Base-by-base conservation (phyloP, 2,329 filamentous ascomycete species). In the Lecanicillium sp. region DNA sequence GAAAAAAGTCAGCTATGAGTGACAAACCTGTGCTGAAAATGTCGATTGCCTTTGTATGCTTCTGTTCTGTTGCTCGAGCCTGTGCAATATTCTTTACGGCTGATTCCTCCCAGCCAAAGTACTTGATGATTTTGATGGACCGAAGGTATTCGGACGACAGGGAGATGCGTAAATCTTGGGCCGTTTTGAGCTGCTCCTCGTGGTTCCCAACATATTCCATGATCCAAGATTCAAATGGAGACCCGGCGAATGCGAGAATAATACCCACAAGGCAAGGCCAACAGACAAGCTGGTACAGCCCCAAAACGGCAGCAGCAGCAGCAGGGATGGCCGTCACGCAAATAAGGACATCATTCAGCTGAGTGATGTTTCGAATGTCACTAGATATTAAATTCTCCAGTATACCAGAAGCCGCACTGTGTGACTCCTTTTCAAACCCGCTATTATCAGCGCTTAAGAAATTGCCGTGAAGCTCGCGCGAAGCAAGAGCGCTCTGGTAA, bases 91-190 rank as follows among this genome's bases (percentile, higher is more conserved):
- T 67, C 11, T 67, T 58, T 7, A 65, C 62, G 44, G 73, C 67
- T 16, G 69, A 62, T n/a, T 65, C 61, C 47, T 78, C 74, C 75
- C 74, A 78, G 2, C 69, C 70, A 52, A 78, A 77, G 47, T 76
- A 78, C 49, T 78, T 78, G 55, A 78, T 67, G 13, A 70, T 70
- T 12, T 69, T 65, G 40, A 78, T 75, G 5, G 73, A 75, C 16
- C 64, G 56, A 18, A 78, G 59, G 45, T 76, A 78, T 48, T 78
- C 74, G 1, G 72, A 69, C 13, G 77, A 66, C n/a, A 72, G 63
- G 1, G 73, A 75, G 38, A 78, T 70, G 19, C 75, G 69, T 12
- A 63, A 60, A 49, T 78, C 74, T 34, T 76, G 73, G 16, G 72
- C 68, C 37, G 65, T 63, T 44, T 71, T 69, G 33, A 74, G 15